Percentiles rank a stretch among this genome's conserved stretches.
Conservation (phyloP, 225 moss, liverwort and hornwort species). For the Pseudoscleropodium purum region DNA sequence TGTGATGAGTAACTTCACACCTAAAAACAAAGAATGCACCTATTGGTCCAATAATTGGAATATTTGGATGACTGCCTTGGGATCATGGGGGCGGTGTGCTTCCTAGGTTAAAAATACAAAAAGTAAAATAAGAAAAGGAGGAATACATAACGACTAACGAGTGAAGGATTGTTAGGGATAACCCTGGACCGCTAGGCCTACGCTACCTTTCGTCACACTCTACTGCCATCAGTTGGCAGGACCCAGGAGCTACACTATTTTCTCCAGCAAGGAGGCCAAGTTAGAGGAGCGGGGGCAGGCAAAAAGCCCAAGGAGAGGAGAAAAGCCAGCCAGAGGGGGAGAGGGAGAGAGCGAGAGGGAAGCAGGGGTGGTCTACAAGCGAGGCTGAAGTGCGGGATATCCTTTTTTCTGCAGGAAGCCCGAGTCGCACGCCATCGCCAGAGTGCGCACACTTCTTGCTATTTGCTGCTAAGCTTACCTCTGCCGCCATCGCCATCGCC, state of each 20-base stretch:
- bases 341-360: neutral
- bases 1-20: neutral
- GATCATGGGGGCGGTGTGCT: fast-evolving
- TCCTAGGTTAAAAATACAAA: neutral
- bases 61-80: too few relatives aligned
- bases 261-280: neutral
- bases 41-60: fast-evolving
- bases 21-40: neutral
- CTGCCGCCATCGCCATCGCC: neutral
- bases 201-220: neutral
- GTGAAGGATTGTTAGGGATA: neutral
- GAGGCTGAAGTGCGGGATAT: neutral
- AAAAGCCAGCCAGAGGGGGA: neutral
- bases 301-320: neutral
- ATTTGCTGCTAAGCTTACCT: neutral
- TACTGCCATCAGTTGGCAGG: neutral
- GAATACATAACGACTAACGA: neutral
- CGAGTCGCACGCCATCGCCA: neutral
- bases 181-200: neutral
- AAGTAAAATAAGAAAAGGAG: neutral
- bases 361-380: neutral
- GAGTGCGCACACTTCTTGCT: neutral
- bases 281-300: neutral
- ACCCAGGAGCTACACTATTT: neutral
- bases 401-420: neutral